Evolutionary conservation across 1,139 yeast species (phyloP), one percentile per base, ranked within the genome.

Genomic region (Pichia cactophila): DNA sequence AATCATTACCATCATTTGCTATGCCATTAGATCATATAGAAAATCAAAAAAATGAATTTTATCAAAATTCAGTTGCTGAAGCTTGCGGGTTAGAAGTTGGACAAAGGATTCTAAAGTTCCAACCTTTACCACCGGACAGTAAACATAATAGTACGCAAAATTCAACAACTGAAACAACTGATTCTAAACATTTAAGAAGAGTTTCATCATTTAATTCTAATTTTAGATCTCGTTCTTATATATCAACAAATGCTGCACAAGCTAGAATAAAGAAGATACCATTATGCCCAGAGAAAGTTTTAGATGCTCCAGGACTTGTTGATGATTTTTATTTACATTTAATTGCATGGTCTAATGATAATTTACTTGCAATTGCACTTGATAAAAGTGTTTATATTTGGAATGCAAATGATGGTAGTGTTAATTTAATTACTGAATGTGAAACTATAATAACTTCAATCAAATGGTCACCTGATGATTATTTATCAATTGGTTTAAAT

Each of bases 251-350:
- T 8, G 65, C 65, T 7, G 67, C 68, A 2, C 64, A 65, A 43
- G 63, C 67, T 17, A 69, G 77, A 58, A 65, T 77, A 43, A 70
- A 95, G 57, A 85, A 83, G 59, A 78, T 92, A 42, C 89, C 95
- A 14, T 80, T 88, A 0, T 88, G 89, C 16, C 97, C 98, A 0
- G 96, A 88, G 58, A 77, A 96, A 57, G 96, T 92, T 1, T 73
- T 92, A 44, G 99, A 92, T 69, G 98, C 98, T 0, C 99, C 98
- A 0, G 97, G 96, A 0, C 75, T 90, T 50, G 78, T 85, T 37
- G 97, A 92, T 65, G 98, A 92, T 68, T 94, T 89, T 66, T 92
- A 92, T 65, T 74, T 90, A 50, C 90, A 89, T 64, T 71, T 92
- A 48, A 69, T 92, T 51, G 82, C 92, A 54, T 92, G 98, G 98